Conservation (phyloP, 2,329 filamentous ascomycete genomes). For the Colletotrichum shisoi region DNA sequence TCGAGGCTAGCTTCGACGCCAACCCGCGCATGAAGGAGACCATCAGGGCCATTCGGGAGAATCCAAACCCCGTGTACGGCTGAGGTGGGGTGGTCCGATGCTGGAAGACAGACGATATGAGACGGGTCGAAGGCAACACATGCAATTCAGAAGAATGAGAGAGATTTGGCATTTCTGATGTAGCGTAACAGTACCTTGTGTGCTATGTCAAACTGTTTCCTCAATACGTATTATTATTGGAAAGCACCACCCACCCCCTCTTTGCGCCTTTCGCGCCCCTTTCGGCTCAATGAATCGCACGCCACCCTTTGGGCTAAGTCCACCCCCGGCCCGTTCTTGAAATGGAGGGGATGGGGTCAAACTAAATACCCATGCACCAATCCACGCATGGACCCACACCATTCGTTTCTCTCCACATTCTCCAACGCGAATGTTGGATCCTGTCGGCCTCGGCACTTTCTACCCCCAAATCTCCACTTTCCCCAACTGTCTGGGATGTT, state of each 20-base stretch:
- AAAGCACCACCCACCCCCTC: too few species aligned
- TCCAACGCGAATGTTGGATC: conserved; percentile 29
- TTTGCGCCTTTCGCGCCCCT: not conserved
- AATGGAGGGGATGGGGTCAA: too few species aligned
- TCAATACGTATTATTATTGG: conserved; percentile 2
- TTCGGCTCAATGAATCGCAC: conserved; percentile 1
- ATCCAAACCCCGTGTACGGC: conserved; percentile 53
- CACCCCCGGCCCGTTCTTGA: not conserved
- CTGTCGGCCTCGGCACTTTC: conserved; percentile 28
- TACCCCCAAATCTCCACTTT: conserved; percentile 34
- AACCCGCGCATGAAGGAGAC: conserved; percentile 67
- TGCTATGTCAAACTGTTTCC: not conserved
- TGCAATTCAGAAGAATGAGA: not conserved
- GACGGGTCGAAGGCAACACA: not conserved
- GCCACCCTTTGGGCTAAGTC: not conserved
- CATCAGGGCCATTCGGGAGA: conserved; percentile 64
- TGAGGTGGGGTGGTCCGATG: conserved; percentile 23
- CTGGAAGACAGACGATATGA: conserved; percentile 12
- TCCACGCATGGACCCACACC: conserved; percentile 23
- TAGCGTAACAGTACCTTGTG: not conserved
- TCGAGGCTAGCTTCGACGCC: conserved; percentile 70
- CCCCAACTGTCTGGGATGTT: conserved; percentile 20
- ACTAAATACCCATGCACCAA: not conserved
- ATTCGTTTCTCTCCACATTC: conserved; percentile 29
- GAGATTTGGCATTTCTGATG: conserved; percentile 2